phyloP scores from a whole-genome alignment of 768 basidiomycete species.

The Russula griseocarnosa region DNA sequence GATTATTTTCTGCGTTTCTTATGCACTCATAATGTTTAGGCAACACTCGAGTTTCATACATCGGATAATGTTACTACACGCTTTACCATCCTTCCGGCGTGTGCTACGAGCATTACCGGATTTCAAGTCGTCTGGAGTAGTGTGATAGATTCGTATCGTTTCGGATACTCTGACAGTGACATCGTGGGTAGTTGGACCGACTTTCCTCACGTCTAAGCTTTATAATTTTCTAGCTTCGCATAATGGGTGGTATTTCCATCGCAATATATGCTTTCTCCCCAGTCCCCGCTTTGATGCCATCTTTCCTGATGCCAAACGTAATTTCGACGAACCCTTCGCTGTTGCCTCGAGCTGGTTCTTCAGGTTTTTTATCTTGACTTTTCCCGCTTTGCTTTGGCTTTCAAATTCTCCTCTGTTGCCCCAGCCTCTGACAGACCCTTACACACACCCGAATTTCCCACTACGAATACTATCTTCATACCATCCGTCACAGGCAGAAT shows the following conservation, averaged over 20 bases:
- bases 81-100: constrained; percentile 23
- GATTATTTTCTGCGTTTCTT: not conserved
- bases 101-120: constrained; percentile 26
- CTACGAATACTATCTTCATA: constrained; percentile 65
- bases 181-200: constrained; percentile 19
- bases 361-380: constrained; percentile 36
- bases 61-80: constrained; percentile 22
- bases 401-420: constrained; percentile 48
- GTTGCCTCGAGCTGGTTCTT: constrained; percentile 13
- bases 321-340: constrained; percentile 1
- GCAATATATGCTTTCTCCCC: constrained; percentile 23
- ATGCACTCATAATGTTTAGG: constrained; percentile 13
- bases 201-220: constrained; percentile 5
- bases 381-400: constrained; percentile 39
- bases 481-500: constrained; percentile 77
- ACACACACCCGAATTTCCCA: constrained; percentile 49
- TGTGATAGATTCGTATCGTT: constrained; percentile 13
- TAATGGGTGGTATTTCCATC: constrained; percentile 23
- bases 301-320: not conserved
- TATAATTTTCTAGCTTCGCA: constrained; percentile 22
- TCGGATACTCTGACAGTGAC: constrained; percentile 26
- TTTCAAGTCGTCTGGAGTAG: constrained; percentile 19
- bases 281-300: not conserved
- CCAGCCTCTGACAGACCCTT: constrained; percentile 49
- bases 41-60: constrained; percentile 11